Conservation (phyloP, 78 protist species). For the Diacronema lutheri region DNA sequence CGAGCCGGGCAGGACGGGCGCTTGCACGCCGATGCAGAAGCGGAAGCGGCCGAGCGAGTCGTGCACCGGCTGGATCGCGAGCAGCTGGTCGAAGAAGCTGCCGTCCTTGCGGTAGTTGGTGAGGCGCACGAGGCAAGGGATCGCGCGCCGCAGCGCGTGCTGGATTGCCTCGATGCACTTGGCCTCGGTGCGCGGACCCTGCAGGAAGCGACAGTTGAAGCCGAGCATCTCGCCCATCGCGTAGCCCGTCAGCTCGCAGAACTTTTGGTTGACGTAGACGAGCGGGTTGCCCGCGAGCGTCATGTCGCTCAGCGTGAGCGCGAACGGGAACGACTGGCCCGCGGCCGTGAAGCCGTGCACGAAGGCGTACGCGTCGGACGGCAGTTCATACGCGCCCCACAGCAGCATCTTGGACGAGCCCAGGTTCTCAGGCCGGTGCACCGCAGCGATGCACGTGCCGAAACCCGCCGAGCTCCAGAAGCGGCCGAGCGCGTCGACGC, state of each 20-base stretch:
- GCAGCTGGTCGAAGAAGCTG: neutral
- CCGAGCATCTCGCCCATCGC: neutral
- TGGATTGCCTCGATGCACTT: neutral
- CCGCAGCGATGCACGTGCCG: too few species aligned
- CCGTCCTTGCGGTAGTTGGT: neutral
- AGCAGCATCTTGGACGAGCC: too few species aligned
- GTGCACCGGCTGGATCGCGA: neutral
- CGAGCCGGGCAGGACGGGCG: too few species aligned
- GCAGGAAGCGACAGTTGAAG: slow-evolving; percentile 35
- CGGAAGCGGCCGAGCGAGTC: neutral
- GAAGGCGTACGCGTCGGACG: too few species aligned
- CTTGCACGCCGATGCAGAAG: neutral
- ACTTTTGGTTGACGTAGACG: neutral
- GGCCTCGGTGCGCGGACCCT: slow-evolving; percentile 2
- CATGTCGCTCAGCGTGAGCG: neutral
- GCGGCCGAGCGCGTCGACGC: too few species aligned
- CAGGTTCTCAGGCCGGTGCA: too few species aligned
- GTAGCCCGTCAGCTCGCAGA: slow-evolving; percentile 3
- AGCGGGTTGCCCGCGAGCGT: neutral
- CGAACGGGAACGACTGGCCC: neutral
- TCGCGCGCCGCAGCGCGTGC: neutral
- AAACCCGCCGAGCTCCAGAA: too few species aligned
- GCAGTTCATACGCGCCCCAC: too few species aligned
- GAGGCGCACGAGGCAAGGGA: neutral
- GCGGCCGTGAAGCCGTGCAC: neutral